Evolutionary conservation across 2,329 filamentous ascomycete species (phyloP).

Genomic region (Fusarium nodosum): DNA sequence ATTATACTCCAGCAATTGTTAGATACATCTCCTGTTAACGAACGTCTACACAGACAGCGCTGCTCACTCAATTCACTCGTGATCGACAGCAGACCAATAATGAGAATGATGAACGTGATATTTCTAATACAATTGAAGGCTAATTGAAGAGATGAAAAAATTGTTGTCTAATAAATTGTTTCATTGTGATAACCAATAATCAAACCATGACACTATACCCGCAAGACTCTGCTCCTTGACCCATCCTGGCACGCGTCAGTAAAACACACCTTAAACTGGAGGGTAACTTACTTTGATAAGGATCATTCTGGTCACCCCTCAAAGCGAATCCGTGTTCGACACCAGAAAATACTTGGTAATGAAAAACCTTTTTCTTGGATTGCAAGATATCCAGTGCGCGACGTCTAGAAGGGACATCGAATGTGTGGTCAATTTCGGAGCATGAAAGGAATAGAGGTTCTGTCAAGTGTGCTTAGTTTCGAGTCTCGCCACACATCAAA

Average conservation of each 20-base stretch:
- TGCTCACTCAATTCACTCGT: too few relatives aligned
- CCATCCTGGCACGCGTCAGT: conserved; percentile 1
- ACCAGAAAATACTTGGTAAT: conserved; percentile 13
- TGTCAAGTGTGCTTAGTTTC: background rate
- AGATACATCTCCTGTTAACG: too few relatives aligned
- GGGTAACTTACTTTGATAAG: conserved; percentile 6
- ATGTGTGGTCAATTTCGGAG: conserved; percentile 16
- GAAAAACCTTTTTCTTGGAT: conserved; percentile 2
- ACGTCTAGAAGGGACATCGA: conserved; percentile 13
- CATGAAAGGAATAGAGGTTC: conserved; percentile 15
- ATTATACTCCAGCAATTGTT: too few relatives aligned
- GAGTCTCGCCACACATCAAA: too few relatives aligned
- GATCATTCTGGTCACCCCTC: conserved; percentile 2
- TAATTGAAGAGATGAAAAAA: background rate
- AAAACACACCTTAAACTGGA: too few relatives aligned
- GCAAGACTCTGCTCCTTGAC: conserved; percentile 14
- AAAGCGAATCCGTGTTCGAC: conserved; percentile 17
- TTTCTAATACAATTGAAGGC: background rate
- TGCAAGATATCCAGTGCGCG: conserved; percentile 13
- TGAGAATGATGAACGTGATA: background rate
- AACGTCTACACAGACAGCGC: too few relatives aligned
- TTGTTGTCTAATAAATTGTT: background rate
- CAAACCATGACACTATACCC: conserved; percentile 14
- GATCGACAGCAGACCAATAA: too few relatives aligned
- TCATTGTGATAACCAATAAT: conserved; percentile 15